Percentiles rank a stretch among this genome's conserved stretches.
Evolutionary conservation across 768 basidiomycete species (phyloP).

Genomic region (Agaricus sinodeliciosus): DNA sequence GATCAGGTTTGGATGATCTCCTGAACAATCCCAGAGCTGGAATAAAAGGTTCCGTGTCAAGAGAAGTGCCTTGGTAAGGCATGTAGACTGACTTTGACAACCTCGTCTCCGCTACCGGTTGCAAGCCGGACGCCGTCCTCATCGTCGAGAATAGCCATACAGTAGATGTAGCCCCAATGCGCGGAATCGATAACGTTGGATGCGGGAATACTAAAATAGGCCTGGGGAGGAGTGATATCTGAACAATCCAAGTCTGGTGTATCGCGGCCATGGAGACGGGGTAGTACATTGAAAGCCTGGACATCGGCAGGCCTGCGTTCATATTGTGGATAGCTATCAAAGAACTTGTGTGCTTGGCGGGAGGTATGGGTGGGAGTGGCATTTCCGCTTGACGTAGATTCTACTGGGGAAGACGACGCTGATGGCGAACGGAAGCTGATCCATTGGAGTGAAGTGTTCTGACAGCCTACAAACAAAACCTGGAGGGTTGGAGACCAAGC

Average conservation of each 20-base stretch:
- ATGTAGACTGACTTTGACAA: conserved; percentile 59
- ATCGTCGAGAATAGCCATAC: conserved; percentile 43
- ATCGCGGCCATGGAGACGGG: conserved; percentile 19
- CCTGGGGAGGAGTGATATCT: conserved; percentile 24
- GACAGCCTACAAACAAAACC: conserved; percentile 82
- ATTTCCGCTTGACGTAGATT: conserved; percentile 23
- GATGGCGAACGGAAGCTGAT: conserved; percentile 43
- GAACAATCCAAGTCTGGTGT: conserved; percentile 26
- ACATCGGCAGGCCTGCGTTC: conserved; percentile 64
- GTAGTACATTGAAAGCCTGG: conserved; percentile 48
- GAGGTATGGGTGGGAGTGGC: conserved; percentile 28
- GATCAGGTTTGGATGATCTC: conserved; percentile 33
- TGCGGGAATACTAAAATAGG: conserved; percentile 50
- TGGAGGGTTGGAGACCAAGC: conserved; percentile 65
- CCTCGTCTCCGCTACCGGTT: conserved; percentile 89
- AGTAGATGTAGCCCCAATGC: conserved; percentile 93
- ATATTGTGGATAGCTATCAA: conserved; percentile 80
- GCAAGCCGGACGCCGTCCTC: conserved; percentile 43
- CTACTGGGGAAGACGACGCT: conserved; percentile 13
- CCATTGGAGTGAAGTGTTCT: conserved; percentile 93
- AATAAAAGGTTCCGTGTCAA: not conserved
- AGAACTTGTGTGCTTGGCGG: conserved; percentile 79
- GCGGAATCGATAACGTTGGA: conserved; percentile 80
- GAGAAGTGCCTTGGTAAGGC: not conserved
- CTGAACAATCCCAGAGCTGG: conserved; percentile 65